phyloP scores from a whole-genome alignment of 2,329 filamentous ascomycete species.

The Geoglossum cookeanum region DNA sequence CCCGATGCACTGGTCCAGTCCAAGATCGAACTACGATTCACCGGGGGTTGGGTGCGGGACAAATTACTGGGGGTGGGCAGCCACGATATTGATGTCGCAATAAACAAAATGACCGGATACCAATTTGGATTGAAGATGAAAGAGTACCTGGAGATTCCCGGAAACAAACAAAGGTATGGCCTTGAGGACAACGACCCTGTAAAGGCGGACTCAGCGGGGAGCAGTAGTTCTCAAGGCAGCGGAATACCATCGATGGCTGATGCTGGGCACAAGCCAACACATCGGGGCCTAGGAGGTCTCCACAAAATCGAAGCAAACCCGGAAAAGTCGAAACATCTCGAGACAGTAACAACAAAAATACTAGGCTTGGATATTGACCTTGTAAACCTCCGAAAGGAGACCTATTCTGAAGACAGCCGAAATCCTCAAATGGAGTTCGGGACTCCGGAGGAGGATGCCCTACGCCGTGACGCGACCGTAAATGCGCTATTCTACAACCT shows the following conservation, averaged over 20 bases:
- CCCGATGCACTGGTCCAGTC: conserved; percentile 23
- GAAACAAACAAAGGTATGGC: conserved; percentile 41
- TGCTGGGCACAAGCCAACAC: background rate
- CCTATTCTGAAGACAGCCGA: conserved; percentile 70
- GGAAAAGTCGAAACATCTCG: conserved; percentile 90
- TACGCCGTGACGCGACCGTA: conserved; percentile 77
- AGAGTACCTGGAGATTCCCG: conserved; percentile 43
- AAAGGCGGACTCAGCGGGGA: background rate
- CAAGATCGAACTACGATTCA: conserved; percentile 45
- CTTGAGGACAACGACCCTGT: conserved; percentile 19
- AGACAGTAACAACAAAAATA: conserved; percentile 72
- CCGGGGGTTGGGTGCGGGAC: conserved; percentile 76
- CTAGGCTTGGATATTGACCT: conserved; percentile 82
- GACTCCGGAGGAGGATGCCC: conserved; percentile 73
- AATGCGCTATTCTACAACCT: conserved; percentile 96
- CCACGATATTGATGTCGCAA: conserved; percentile 69
- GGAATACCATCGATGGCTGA: background rate
- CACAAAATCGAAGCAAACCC: conserved; percentile 86
- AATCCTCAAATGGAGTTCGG: conserved; percentile 91
- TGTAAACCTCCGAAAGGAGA: conserved; percentile 85
- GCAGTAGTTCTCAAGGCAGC: background rate
- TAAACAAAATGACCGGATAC: conserved; percentile 70
- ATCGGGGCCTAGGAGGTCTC: conserved; percentile 48
- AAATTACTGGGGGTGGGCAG: conserved; percentile 54
- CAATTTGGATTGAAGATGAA: conserved; percentile 52